A percentile compares a stretch with the other conserved stretches of the same genome.
Evolutionary conservation across 495 filamentous ascomycete species (phyloP).

Genomic region (Alectoria sarmentosa): DNA sequence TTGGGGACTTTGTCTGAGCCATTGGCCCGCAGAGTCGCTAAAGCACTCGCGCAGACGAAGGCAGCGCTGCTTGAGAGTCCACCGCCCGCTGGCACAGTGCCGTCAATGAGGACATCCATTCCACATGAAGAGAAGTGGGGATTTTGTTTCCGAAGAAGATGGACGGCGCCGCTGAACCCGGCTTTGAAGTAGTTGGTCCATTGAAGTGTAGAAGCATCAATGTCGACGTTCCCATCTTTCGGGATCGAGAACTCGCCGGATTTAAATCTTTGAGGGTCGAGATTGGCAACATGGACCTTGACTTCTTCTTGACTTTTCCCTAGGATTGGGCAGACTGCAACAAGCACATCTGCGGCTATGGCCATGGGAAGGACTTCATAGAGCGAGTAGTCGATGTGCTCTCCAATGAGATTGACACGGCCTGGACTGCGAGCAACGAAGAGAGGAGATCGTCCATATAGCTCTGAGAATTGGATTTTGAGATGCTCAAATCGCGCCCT

Average conservation of each 20-base stretch:
- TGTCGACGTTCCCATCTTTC: conserved; percentile 58
- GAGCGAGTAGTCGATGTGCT: conserved; percentile 98
- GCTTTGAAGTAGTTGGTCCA: conserved; percentile 99
- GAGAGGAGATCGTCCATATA: conserved; percentile 61
- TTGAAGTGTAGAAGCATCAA: conserved; percentile 77
- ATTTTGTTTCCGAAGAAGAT: conserved; percentile 65
- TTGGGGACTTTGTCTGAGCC: conserved; percentile 75
- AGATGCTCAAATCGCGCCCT: conserved; percentile 64
- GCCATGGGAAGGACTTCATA: conserved; percentile 96
- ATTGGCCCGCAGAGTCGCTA: conserved; percentile 84
- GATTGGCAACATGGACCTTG: conserved; percentile 65
- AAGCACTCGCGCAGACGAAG: conserved; percentile 82
- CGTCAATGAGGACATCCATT: conserved; percentile 86
- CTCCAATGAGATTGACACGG: conserved; percentile 96
- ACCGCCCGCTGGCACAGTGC: conserved; percentile 84
- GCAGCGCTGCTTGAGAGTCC: conserved; percentile 91
- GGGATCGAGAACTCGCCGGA: conserved; percentile 68
- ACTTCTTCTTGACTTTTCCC: conserved; percentile 30
- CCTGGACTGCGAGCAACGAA: conserved; percentile 90
- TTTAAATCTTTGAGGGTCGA: conserved; percentile 68
- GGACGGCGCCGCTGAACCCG: conserved; percentile 72
- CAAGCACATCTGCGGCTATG: conserved; percentile 79
- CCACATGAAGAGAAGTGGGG: conserved; percentile 56
- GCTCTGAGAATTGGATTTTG: conserved; percentile 60
- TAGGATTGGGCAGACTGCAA: conserved; percentile 53